A percentile compares a stretch with the other conserved stretches of the same genome.
Evolutionary conservation across 2,329 filamentous ascomycete genomes (phyloP).

Genomic region (Pseudogymnoascus sp.): DNA sequence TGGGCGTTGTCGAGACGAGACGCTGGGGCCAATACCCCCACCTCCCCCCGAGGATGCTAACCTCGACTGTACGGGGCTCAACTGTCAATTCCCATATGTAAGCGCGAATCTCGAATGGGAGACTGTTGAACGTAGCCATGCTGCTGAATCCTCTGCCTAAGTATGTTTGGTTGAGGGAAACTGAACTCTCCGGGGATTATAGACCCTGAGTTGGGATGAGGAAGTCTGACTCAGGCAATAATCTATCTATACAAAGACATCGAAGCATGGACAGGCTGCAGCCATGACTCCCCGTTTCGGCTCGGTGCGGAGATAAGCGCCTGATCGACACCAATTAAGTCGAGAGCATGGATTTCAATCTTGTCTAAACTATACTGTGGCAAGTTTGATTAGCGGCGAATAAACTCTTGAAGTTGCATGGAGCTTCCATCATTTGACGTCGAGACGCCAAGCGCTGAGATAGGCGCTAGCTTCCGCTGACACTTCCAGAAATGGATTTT

Average conservation of each 20-base stretch:
- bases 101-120: constrained; percentile 17
- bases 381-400: neutral
- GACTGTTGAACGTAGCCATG: constrained; percentile 9
- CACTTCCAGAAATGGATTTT: neutral
- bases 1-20: neutral
- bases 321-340: neutral
- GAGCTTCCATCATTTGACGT: neutral
- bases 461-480: neutral
- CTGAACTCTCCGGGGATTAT: neutral
- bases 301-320: neutral
- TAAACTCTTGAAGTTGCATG: neutral
- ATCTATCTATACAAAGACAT: neutral
- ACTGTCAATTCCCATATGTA: constrained; percentile 16
- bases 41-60: neutral
- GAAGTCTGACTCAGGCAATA: neutral
- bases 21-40: neutral
- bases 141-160: neutral
- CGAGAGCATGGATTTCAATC: neutral
- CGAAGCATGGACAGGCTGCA: neutral
- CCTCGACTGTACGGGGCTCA: constrained; percentile 11
- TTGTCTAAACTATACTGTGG: neutral
- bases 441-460: neutral
- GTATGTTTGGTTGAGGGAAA: neutral
- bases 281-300: neutral
- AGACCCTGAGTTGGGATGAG: neutral